Base-by-base conservation (phyloP, 1,284 basidiomycete species). In the Rhodotorula sp. region DNA sequence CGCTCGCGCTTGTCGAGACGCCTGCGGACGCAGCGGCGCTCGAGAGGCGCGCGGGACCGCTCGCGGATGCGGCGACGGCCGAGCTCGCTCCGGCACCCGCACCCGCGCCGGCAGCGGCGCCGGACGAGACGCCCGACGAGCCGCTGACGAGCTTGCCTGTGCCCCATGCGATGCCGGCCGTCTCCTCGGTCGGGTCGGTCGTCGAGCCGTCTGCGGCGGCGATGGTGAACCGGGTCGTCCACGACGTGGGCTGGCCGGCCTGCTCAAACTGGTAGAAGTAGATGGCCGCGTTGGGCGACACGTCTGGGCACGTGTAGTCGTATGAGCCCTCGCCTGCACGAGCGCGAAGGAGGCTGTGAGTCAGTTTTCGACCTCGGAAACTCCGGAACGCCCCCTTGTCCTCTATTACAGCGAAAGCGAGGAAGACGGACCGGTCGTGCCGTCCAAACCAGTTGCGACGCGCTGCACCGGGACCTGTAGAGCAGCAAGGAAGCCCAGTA, bases 191-290 rank as follows among this genome's bases (percentile, higher is more conserved):
- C 1, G 70, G 70, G 16, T 57, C 41, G 34, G 70, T 72, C 25
- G 61, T 61, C 4, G 66, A 44, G 10, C 88, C 89, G 49, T 81
- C 77, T 2, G 85, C 67, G 52, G 85, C 85, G 1, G 89, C 87
- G 78, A 93, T 91, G 58, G 89, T 84, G 85, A 92, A 94, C 53
- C 92, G 89, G 12, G 88, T 89, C 0, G 91, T 91, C 91, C 92
- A 93, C 42, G 84, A 83, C 59, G 84, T 84, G 75, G 83, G 81
- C 55, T 67, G 68, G 49, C 68, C 73, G 17, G 57, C 49, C n/a
- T 73, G 72, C 13, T 53, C 57, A 52, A 70, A 73, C 58, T 70
- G 68, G 63, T 68, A 68, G 52, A 73, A 73, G 68, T 73, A 73
- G 55, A 71, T 88, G 52, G 87, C 81, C 4, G 90, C 84, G 81